Conservation (phyloP, 768 basidiomycete species). For the Suillus discolor region DNA sequence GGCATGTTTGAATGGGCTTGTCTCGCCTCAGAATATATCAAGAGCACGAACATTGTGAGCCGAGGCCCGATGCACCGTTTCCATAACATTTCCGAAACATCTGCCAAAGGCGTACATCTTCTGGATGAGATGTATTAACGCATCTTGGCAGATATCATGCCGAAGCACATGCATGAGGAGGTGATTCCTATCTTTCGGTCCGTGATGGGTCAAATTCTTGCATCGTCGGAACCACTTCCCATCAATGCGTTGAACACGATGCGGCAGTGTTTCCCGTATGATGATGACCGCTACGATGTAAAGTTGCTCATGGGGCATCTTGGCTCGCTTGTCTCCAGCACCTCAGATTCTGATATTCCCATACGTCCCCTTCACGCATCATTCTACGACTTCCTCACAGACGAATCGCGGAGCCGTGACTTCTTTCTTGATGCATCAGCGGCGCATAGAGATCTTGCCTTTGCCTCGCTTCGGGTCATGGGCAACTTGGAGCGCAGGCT, state of each 20-base stretch:
- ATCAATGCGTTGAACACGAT: neutral
- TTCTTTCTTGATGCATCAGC: constrained; percentile 13
- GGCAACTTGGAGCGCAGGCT: neutral
- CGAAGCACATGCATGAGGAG: neutral
- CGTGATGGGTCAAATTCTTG: constrained; percentile 8
- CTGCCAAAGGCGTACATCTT: too few species aligned
- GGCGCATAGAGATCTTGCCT: constrained; percentile 8
- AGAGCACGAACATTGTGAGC: neutral
- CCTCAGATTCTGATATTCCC: neutral
- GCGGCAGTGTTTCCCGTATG: too few species aligned
- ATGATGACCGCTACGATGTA: too few species aligned
- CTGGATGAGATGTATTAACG: constrained; percentile 6
- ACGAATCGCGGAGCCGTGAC: constrained; percentile 11
- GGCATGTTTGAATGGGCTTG: constrained; percentile 14
- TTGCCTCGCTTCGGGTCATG: constrained; percentile 18
- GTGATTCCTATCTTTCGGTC: too few species aligned
- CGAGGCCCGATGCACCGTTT: neutral
- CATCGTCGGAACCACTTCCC: constrained; percentile 9
- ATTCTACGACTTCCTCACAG: constrained; percentile 27
- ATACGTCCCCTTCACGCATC: constrained; percentile 27
- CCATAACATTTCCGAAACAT: too few species aligned
- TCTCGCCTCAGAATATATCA: constrained; percentile 11
- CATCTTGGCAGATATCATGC: constrained; percentile 9
- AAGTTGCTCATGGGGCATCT: too few species aligned
- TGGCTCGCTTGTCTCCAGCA: too few species aligned